phyloP scores from a whole-genome alignment of 345 rosid genomes.

The Brassica nigra region DNA sequence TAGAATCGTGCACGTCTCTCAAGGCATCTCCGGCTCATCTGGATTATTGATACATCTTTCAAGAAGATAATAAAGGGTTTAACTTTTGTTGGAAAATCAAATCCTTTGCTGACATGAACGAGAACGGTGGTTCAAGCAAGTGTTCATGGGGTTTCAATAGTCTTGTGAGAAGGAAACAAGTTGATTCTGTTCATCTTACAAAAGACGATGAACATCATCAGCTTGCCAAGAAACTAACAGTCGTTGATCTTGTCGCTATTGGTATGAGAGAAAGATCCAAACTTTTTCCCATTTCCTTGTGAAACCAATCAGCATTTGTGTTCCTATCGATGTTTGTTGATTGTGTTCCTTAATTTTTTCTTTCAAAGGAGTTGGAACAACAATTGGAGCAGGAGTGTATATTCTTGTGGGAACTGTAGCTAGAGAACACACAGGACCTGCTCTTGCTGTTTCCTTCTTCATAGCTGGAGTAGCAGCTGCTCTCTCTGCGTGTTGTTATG shows the following conservation, averaged over 20 bases:
- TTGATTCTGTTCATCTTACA: constrained; percentile 56
- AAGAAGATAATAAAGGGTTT: neutral
- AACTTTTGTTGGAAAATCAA: neutral
- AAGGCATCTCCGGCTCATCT: neutral
- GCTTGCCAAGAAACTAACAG: constrained; percentile 68
- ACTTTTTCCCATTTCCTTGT: neutral
- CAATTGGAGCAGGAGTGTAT: constrained; percentile 98
- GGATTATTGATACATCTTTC: constrained; percentile 3
- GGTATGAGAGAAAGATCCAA: constrained; percentile 48
- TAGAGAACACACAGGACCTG: constrained; percentile 97
- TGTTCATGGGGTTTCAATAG: constrained; percentile 46
- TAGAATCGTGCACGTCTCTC: constrained; percentile 30
- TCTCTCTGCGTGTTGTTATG: constrained; percentile 94
- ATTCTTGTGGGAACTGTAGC: constrained; percentile 97
- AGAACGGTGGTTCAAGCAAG: constrained; percentile 31
- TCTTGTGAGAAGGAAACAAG: constrained; percentile 74
- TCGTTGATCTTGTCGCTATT: constrained; percentile 69
- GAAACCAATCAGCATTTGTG: neutral
- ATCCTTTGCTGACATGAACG: constrained; percentile 39
- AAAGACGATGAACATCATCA: constrained; percentile 40
- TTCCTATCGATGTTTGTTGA: neutral
- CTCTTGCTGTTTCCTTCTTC: constrained; percentile 83
- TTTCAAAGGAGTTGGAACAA: constrained; percentile 72
- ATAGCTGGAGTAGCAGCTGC: constrained; percentile 95
- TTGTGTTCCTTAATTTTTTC: neutral